Evolutionary conservation across 208 protist genomes (phyloP).

Genomic region (Porcisia hertigi): DNA sequence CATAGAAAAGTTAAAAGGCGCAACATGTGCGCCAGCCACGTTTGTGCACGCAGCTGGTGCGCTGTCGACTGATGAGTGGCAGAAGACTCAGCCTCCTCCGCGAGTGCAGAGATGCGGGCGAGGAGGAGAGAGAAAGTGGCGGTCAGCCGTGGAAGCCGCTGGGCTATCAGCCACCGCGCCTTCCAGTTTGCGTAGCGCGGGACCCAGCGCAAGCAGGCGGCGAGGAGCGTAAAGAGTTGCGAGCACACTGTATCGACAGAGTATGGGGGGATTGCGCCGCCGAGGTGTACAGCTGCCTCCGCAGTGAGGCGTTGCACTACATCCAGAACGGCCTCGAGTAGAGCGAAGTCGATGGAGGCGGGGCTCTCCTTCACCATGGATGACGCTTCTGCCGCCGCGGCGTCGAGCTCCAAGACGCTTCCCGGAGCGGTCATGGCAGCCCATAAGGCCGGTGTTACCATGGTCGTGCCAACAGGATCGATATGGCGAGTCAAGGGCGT

Average conservation of each 20-base stretch:
- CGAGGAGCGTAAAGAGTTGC: conserved; percentile 42
- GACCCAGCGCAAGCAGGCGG: conserved; percentile 45
- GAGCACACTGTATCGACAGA: conserved; percentile 8
- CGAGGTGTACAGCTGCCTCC: conserved; percentile 40
- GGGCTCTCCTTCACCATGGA: conserved; percentile 35
- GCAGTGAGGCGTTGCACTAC: conserved; percentile 49
- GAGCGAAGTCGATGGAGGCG: conserved; percentile 51
- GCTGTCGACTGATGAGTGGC: background rate
- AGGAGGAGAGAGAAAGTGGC: conserved; percentile 43
- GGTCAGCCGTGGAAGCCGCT: conserved; percentile 50
- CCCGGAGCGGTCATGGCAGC: conserved; percentile 22
- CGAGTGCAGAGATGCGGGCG: conserved; percentile 23
- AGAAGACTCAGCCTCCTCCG: background rate
- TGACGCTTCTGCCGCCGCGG: conserved; percentile 9
- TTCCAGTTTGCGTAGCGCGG: conserved; percentile 58
- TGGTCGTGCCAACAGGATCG: conserved; percentile 5
- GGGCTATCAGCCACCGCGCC: conserved; percentile 60
- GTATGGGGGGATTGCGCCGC: background rate
- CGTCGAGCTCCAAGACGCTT: conserved; percentile 10
- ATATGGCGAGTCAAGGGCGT: background rate
- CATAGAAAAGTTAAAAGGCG: conserved; percentile 37
- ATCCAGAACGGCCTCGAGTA: conserved; percentile 57
- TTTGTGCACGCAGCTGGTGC: conserved; percentile 7
- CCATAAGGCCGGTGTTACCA: conserved; percentile 14
- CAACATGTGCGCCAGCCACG: conserved; percentile 23